Base-by-base conservation (phyloP, 108 stramenopile species). In the Cyclotella baltica region DNA sequence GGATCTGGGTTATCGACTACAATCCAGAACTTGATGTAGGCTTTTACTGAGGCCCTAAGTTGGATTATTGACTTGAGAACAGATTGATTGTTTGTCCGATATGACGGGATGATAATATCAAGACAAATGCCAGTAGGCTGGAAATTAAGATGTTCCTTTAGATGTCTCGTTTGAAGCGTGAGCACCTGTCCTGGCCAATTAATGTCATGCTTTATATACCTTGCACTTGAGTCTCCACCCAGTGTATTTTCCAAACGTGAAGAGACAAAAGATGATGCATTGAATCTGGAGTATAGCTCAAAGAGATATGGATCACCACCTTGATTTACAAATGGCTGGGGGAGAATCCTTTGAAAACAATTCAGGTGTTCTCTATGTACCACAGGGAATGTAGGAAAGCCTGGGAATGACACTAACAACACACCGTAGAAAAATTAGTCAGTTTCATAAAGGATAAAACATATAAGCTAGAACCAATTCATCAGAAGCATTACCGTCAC, bases 41-140 rank as follows among this genome's bases (percentile, higher is more conserved):
- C 65, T 33, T 35, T 16, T 29, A 46, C 46, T 15, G 78, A 68
- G 33, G 78, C 62, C 2, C 68, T 51, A 15, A 84, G 73, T 13
- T 20, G n/a, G 6, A 43, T 33, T 52, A 83, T 59, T 4, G 30
- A 28, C 37, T 70, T 15, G 15, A 77, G 61, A 33, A 61, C 34
- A 22, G 55, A 63, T 6, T 66, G 48, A 63, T 78, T 78, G 46
- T 83, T 53, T 13, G 36, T 58, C 3, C 83, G 83, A 27, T 83
- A 92, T 5, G 87, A 76, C 15, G 91, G 91, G 15, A 92, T 71
- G 11, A 89, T 80, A 47, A 90, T 66, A 55, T 92, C 88, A 4
- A 89, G 35, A 46, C 86, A 64, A 4, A 76, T 34, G 20, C 64
- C 50, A 15, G 48, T 33, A 19, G 73, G 47, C 35, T 13, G 35